These are phyloP conservation scores for Parathielavia hyrcaniae DNA, from an alignment of 495 filamentous ascomycete genomes.

Conservation along the genomic window DNA sequence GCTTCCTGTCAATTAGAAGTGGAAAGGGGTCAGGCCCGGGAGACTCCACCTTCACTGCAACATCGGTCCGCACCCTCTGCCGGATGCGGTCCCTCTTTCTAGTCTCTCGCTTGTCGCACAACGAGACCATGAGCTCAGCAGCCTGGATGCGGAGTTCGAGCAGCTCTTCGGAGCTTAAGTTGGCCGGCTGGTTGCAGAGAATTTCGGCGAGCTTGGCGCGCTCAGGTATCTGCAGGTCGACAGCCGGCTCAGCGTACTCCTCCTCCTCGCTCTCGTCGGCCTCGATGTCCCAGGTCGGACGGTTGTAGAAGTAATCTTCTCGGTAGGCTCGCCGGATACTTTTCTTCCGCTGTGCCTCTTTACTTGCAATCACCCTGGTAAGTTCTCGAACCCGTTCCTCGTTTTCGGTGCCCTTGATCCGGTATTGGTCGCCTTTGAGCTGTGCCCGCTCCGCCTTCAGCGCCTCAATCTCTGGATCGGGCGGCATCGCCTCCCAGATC, in stretches of 20 bases:
- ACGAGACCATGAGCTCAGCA: neutral
- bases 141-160: neutral
- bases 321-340: constrained; percentile 18
- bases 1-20: neutral
- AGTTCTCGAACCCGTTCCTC: constrained; percentile 16
- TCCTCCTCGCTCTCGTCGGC: too few species aligned
- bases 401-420: constrained; percentile 14
- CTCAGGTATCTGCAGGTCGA: too few species aligned
- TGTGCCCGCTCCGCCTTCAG: constrained; percentile 21
- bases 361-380: constrained; percentile 13
- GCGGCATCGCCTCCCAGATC: too few species aligned
- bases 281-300: too few species aligned
- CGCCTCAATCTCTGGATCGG: too few species aligned
- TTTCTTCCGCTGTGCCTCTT: constrained; percentile 15
- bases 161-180: too few species aligned
- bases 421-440: constrained; percentile 25
- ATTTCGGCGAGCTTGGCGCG: too few species aligned
- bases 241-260: too few species aligned
- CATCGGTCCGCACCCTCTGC: neutral
- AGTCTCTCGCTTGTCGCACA: neutral
- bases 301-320: too few species aligned
- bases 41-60: neutral
- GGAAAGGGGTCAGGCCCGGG: neutral
- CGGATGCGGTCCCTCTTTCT: neutral
- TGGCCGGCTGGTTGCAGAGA: too few species aligned